A percentile compares a stretch with the other conserved stretches of the same genome.
Evolutionary conservation across 306 rosid genomes (phyloP).

Genomic region (Vachellia pachyceras): DNA sequence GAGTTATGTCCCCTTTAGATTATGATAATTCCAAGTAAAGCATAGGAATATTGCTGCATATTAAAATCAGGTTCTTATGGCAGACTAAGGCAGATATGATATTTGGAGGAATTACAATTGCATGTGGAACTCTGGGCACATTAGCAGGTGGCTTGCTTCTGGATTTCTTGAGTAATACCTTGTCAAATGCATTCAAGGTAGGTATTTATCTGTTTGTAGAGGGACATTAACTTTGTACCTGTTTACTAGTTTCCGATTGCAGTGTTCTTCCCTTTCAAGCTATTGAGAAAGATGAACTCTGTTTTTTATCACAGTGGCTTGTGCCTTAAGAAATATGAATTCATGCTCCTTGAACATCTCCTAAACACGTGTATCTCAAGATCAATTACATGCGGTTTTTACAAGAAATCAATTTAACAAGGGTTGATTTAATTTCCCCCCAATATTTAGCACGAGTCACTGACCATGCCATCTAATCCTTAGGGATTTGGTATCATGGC

Average conservation of each 20-base stretch:
- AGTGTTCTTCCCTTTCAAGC: background rate
- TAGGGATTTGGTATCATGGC: background rate
- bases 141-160: slow-evolving; percentile 78
- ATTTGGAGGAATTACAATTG: slow-evolving; percentile 85
- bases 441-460: background rate
- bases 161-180: slow-evolving; percentile 63
- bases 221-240: slow-evolving; percentile 25
- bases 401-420: no score
- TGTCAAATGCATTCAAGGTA: slow-evolving; percentile 96
- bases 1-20: background rate
- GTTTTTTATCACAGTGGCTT: background rate
- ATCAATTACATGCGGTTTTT: background rate
- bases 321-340: background rate
- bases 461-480: no score
- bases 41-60: slow-evolving; percentile 14
- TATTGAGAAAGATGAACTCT: background rate
- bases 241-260: slow-evolving; percentile 15
- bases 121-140: slow-evolving; percentile 82
- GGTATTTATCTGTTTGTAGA: slow-evolving; percentile 33
- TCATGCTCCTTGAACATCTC: background rate
- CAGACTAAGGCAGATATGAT: slow-evolving; percentile 89
- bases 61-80: slow-evolving; percentile 45
- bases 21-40: slow-evolving; percentile 25
- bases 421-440: background rate
- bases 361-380: background rate